Percentiles rank a stretch among this genome's conserved stretches.
These are phyloP conservation scores for Musa itinerans DNA, from an alignment of 176 grass and related monocot species.

Conservation along the genomic window DNA sequence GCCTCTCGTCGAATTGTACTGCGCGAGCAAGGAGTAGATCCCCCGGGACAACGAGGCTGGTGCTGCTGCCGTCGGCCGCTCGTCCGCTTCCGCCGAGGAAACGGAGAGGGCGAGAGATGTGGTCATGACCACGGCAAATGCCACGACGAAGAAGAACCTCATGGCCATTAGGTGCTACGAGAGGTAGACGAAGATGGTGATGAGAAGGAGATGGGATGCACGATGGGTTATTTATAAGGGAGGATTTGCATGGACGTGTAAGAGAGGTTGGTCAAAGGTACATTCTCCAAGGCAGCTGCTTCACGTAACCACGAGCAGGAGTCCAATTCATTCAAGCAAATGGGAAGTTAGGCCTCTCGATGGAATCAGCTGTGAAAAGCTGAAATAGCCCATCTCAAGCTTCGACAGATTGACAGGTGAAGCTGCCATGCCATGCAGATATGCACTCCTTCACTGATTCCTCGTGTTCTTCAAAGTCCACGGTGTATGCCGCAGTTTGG, in stretches of 20 bases:
- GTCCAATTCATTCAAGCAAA: background rate
- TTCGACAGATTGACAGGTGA: too few relatives aligned
- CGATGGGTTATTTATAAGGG: background rate
- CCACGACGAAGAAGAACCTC: background rate
- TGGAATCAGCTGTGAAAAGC: background rate
- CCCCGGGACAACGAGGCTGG: background rate
- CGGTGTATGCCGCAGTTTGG: too few relatives aligned
- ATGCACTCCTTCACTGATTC: too few relatives aligned
- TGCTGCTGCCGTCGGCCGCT: background rate
- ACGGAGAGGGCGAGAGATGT: background rate
- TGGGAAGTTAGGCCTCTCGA: constrained; percentile 3
- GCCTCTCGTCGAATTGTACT: background rate
- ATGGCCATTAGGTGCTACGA: too few relatives aligned
- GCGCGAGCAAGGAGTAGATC: background rate
- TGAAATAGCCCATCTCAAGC: too few relatives aligned
- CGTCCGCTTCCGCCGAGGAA: background rate
- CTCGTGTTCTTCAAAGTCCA: too few relatives aligned
- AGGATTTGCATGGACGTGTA: background rate
- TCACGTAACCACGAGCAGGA: background rate
- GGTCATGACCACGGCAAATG: background rate
- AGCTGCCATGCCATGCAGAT: too few relatives aligned
- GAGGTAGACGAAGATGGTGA: too few relatives aligned
- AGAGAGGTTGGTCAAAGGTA: background rate
- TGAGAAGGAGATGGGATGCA: background rate
- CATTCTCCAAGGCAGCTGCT: background rate